Conservation (phyloP, 208 protist genomes). For the Leishmania tropica region DNA sequence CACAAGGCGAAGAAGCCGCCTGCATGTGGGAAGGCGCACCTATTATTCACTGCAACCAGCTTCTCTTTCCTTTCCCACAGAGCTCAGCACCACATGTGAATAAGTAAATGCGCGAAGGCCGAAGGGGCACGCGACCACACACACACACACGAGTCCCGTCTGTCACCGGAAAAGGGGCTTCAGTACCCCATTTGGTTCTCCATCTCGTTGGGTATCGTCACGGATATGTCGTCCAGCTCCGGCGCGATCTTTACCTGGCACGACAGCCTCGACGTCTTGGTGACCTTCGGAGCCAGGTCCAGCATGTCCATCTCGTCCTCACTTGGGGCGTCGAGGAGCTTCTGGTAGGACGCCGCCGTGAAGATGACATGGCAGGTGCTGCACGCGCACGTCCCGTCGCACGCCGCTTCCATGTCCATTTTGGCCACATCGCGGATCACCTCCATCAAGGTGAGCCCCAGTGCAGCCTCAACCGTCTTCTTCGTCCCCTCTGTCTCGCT, state of each 20-base stretch:
- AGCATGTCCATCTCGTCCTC: conserved; percentile 96
- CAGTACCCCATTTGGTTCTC: conserved; percentile 45
- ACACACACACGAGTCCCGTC: neutral
- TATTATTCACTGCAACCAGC: neutral
- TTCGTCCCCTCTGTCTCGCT: conserved; percentile 27
- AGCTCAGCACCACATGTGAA: neutral
- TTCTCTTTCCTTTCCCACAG: neutral
- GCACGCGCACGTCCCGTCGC: conserved; percentile 96
- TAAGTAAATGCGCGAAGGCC: too few species aligned
- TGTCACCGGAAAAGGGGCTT: neutral
- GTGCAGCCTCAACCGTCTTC: conserved; percentile 39
- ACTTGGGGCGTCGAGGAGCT: conserved; percentile 64
- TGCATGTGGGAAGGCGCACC: neutral
- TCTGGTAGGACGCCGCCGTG: conserved; percentile 68
- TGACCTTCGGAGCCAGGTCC: conserved; percentile 74
- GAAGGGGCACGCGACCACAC: neutral
- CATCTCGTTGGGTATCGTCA: conserved; percentile 67
- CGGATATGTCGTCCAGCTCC: conserved; percentile 46
- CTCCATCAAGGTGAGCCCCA: conserved; percentile 90
- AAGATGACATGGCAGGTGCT: conserved; percentile 97
- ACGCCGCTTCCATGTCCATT: conserved; percentile 96
- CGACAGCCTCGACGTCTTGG: conserved; percentile 70
- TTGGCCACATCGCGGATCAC: conserved; percentile 90
- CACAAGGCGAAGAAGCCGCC: neutral
- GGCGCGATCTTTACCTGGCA: conserved; percentile 76